Base-by-base conservation (phyloP, 176 grass and related monocot genomes). In the Oryza officinalis region DNA sequence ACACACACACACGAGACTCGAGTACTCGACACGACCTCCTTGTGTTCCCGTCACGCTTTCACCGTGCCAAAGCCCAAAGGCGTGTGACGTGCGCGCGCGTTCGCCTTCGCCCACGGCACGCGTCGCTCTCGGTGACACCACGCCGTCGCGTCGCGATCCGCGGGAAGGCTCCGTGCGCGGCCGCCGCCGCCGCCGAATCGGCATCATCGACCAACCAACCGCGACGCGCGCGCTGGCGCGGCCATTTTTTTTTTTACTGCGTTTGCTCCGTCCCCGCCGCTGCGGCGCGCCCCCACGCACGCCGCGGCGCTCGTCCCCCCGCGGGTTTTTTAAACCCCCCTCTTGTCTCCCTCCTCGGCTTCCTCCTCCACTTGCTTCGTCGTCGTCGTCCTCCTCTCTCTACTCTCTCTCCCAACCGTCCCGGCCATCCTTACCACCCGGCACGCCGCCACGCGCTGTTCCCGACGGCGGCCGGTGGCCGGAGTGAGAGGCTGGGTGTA, bases 271-370 rank as follows among this genome's bases (percentile, higher is more conserved):
- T 2, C 31, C 32, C 32, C 14, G 80, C 82, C 63, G 82, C 70
- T 17, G 82, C 63, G 69, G 75, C 75, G 28, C 67, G 32, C 74
- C 72, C 74, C 6, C 77, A 59, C 60, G 75, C 81, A 59, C 60
- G 75, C 41, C 80, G 50, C 73, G 65, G 65, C 41, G 41, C 49
- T n/a, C 7, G 59, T 27, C 31, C 3, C 31, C 26, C 13, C 49
- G n/a, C 4, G 74, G 35, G 15, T 23, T 61, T 61, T 83, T 86
- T 74, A 69, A 83, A 83, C 57, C 69, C 84, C 84, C 30, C 23
- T 27, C 38, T 64, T 87, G 80, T 87, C 88, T 80, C 75, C 79
- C 79, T 79, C 69, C 84, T 63, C 67, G 52, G 52, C 52, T 40
- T 32, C 43, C 27, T 30, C 68, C 66, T 8, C 76, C 4, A 10